Percentiles rank a stretch among this genome's conserved stretches.
Conservation (phyloP, 2,329 filamentous ascomycete genomes). For the Madurella fahalii region DNA sequence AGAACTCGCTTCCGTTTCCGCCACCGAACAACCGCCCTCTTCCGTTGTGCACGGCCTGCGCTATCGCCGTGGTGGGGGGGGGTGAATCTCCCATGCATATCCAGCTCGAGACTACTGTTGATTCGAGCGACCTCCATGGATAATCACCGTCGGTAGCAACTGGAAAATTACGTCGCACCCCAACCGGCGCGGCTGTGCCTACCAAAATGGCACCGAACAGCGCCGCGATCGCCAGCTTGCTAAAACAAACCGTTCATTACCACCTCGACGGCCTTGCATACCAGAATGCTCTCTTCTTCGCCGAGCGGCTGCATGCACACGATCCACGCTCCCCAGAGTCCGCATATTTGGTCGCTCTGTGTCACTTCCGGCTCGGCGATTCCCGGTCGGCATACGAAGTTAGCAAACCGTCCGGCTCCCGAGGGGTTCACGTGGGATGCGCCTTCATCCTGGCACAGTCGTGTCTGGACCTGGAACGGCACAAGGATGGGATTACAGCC, state of each 20-base stretch:
- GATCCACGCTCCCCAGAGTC: slow-evolving; percentile 79
- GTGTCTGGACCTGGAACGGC: slow-evolving; percentile 73
- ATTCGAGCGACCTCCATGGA: slow-evolving; percentile 33
- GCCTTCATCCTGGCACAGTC: slow-evolving; percentile 89
- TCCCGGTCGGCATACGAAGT: slow-evolving; percentile 81
- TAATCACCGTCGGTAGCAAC: slow-evolving; percentile 24
- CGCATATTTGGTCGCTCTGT: slow-evolving; percentile 76
- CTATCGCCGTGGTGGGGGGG: background rate
- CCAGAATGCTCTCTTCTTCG: slow-evolving; percentile 90
- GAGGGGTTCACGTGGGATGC: slow-evolving; percentile 77
- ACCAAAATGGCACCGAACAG: slow-evolving; percentile 50
- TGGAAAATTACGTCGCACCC: slow-evolving; percentile 20
- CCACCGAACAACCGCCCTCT: background rate
- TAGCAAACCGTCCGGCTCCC: slow-evolving; percentile 65
- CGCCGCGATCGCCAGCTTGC: slow-evolving; percentile 46
- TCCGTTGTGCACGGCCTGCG: background rate
- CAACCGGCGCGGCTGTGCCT: slow-evolving; percentile 15
- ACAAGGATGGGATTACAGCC: slow-evolving; percentile 75
- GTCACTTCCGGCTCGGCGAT: slow-evolving; percentile 78
- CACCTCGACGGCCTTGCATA: slow-evolving; percentile 85
- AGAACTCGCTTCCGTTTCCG: slow-evolving; percentile 4
- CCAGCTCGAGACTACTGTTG: background rate
- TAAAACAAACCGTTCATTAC: slow-evolving; percentile 60
- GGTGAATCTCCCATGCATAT: slow-evolving; percentile 1
- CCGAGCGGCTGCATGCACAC: slow-evolving; percentile 78